Percentiles rank a stretch among this genome's conserved stretches.
Conservation (phyloP, 1,139 yeast species). For the Torulaspora pretoriensis region DNA sequence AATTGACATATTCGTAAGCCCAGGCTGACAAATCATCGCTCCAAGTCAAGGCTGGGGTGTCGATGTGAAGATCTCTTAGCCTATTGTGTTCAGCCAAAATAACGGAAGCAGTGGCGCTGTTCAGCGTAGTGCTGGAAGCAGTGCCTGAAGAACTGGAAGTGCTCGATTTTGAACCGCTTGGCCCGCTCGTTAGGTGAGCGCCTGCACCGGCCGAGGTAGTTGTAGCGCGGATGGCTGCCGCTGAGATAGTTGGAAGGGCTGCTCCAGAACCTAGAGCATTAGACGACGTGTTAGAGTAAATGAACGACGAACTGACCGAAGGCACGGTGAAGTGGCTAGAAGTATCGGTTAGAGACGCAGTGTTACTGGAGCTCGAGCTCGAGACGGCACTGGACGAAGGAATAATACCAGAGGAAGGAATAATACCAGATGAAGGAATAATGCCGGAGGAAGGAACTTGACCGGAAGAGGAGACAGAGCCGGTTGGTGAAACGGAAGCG, state of each 20-base stretch:
- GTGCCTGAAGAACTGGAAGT: slow-evolving; percentile 2
- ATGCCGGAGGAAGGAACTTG: neutral
- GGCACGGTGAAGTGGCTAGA: neutral
- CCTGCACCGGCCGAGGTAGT: neutral
- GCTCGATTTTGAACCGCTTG: neutral
- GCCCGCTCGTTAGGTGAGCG: too few relatives aligned
- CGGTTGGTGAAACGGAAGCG: neutral
- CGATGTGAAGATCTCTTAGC: slow-evolving; percentile 53
- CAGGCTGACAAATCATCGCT: slow-evolving; percentile 40
- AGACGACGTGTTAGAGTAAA: slow-evolving; percentile 18
- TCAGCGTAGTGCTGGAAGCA: slow-evolving; percentile 10
- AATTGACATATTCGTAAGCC: slow-evolving; percentile 48
- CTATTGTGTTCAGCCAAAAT: slow-evolving; percentile 50
- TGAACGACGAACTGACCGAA: slow-evolving; percentile 17
- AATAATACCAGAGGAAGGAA: neutral
- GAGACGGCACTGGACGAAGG: neutral
- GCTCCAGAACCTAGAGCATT: slow-evolving; percentile 24
- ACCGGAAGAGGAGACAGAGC: neutral
- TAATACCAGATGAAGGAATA: neutral
- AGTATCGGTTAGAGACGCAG: neutral
- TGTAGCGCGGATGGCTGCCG: neutral
- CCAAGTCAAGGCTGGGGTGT: slow-evolving; percentile 51
- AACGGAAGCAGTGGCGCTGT: slow-evolving; percentile 38
- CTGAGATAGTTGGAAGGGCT: neutral
- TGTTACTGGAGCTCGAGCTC: neutral